Conservation (phyloP, 768 basidiomycete genomes). For the Leccinum disarticulatum region DNA sequence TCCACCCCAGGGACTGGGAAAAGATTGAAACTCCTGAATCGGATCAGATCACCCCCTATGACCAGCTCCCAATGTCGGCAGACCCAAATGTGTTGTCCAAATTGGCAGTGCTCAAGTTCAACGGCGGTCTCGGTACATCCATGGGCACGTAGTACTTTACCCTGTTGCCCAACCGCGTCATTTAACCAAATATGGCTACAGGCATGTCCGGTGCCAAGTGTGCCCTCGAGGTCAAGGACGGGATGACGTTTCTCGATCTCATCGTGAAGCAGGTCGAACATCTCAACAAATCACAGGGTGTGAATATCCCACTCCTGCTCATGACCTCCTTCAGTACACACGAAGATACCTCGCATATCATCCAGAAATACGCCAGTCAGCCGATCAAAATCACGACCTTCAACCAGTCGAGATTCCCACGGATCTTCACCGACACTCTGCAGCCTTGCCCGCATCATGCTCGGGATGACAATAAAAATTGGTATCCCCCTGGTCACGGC, state of each 20-base stretch:
- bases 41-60: slow-evolving; percentile 85
- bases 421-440: slow-evolving; percentile 86
- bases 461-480: slow-evolving; percentile 83
- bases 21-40: slow-evolving; percentile 83
- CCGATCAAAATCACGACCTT: slow-evolving; percentile 90
- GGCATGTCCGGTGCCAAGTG: slow-evolving; percentile 88
- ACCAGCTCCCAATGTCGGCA: slow-evolving; percentile 57
- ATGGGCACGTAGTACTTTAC: slow-evolving; percentile 62
- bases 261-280: slow-evolving; percentile 95
- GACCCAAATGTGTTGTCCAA: slow-evolving; percentile 78
- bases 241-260: slow-evolving; percentile 97
- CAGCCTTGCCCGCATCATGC: slow-evolving; percentile 81
- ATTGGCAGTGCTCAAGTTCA: slow-evolving; percentile 93
- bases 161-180: background rate
- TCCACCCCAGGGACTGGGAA: slow-evolving; percentile 70
- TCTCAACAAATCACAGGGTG: slow-evolving; percentile 78
- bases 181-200: slow-evolving; percentile 24
- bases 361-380: slow-evolving; percentile 95
- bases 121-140: slow-evolving; percentile 90
- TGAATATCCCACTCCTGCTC: slow-evolving; percentile 95
- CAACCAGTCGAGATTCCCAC: slow-evolving; percentile 93
- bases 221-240: slow-evolving; percentile 94
- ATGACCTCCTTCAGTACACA: slow-evolving; percentile 99
- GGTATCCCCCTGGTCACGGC: slow-evolving; percentile 98
- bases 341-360: slow-evolving; percentile 93